Percentiles rank a stretch among this genome's conserved stretches.
phyloP scores from a whole-genome alignment of 2,329 filamentous ascomycete species.

The Hymenoscyphus linearis region DNA sequence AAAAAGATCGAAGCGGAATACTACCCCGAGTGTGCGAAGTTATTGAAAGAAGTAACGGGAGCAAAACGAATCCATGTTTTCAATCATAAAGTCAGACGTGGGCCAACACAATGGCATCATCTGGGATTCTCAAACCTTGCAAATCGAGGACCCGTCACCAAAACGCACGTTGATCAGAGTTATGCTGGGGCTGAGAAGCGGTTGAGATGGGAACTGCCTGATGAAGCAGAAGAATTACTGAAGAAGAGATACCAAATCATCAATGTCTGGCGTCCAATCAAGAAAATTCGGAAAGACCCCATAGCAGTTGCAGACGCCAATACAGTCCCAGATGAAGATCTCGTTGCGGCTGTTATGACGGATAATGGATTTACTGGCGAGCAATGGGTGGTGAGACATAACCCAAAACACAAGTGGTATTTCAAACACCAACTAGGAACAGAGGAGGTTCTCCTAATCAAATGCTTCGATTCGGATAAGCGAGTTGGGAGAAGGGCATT shows the following conservation, averaged over 20 bases:
- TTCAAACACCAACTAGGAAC: constrained; percentile 61
- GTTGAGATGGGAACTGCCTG: constrained; percentile 57
- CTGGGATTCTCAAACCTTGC: constrained; percentile 2
- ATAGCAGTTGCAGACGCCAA: constrained; percentile 52
- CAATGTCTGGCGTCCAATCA: constrained; percentile 67
- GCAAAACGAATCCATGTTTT: constrained; percentile 60
- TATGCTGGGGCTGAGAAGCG: constrained; percentile 57
- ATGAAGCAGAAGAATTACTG: constrained; percentile 61
- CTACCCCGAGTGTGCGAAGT: constrained; percentile 73
- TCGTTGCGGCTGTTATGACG: constrained; percentile 67
- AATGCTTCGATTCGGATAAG: constrained; percentile 64
- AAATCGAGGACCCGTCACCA: constrained; percentile 57
- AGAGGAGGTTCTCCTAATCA: constrained; percentile 66
- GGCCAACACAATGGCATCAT: constrained; percentile 19
- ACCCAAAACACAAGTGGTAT: constrained; percentile 63
- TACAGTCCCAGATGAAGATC: constrained; percentile 53
- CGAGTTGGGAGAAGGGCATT: constrained; percentile 35
- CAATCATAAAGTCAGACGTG: constrained; percentile 74
- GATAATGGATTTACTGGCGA: constrained; percentile 68
- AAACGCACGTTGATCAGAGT: constrained; percentile 79
- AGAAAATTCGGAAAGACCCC: constrained; percentile 51
- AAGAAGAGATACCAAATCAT: constrained; percentile 69
- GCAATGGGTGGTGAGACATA: constrained; percentile 63
- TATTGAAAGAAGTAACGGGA: constrained; percentile 49
- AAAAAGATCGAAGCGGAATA: constrained; percentile 62